Evolutionary conservation across 345 rosid species (phyloP).

Genomic region (Populus simonii): DNA sequence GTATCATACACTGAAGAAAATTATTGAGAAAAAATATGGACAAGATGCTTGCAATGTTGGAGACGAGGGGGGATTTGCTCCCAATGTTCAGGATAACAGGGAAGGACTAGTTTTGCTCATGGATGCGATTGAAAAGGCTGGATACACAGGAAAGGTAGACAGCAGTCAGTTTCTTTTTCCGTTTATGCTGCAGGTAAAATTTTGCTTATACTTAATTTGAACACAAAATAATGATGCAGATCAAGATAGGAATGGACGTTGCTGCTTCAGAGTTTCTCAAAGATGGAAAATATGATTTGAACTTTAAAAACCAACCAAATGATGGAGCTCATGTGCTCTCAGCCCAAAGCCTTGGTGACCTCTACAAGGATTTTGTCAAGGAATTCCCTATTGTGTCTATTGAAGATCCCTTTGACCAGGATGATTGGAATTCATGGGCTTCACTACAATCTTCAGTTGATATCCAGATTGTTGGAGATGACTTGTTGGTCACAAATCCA

Average conservation of each 20-base stretch:
- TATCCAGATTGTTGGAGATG: slow-evolving; percentile 93
- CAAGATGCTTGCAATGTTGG: slow-evolving; percentile 99
- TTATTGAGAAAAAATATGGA: slow-evolving; percentile 84
- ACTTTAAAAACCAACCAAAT: slow-evolving; percentile 94
- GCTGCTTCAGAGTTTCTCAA: slow-evolving; percentile 96
- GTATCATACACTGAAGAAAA: slow-evolving; percentile 82
- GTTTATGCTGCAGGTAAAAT: slow-evolving; percentile 3
- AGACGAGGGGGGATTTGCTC: slow-evolving; percentile 99
- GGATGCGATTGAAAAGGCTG: slow-evolving; percentile 95
- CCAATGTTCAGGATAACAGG: slow-evolving; percentile 95
- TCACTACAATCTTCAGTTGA: slow-evolving; percentile 81
- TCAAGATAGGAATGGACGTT: slow-evolving; percentile 98
- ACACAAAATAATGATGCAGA: slow-evolving; percentile 43
- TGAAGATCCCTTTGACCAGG: slow-evolving; percentile 99
- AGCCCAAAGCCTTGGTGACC: slow-evolving; percentile 72
- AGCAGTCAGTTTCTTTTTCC: background rate
- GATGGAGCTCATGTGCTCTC: slow-evolving; percentile 82
- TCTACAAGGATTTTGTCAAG: slow-evolving; percentile 75
- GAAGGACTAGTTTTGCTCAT: slow-evolving; percentile 93
- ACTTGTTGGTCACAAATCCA: slow-evolving; percentile 94
- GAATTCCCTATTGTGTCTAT: slow-evolving; percentile 92
- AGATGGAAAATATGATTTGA: slow-evolving; percentile 81
- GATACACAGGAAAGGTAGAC: slow-evolving; percentile 85
- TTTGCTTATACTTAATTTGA: background rate
- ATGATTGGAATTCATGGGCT: slow-evolving; percentile 95